Evolutionary conservation across 805 yeast genomes (phyloP).

Genomic region (Candida silvatica): DNA sequence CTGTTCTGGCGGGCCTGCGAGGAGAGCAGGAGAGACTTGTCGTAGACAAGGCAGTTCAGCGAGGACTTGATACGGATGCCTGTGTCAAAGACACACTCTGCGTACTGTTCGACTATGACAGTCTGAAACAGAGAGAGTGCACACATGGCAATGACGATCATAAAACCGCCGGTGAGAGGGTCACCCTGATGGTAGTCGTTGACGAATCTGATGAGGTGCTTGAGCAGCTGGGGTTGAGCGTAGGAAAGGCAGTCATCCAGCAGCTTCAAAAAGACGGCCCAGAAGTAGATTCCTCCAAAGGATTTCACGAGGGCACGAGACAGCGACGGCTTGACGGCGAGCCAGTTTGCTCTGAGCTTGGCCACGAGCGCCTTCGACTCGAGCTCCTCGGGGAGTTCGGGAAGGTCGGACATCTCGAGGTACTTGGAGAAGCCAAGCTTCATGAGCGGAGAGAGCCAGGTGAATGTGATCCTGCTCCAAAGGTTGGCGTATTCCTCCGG

Average conservation of each 20-base stretch:
- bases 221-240: slow-evolving; percentile 78
- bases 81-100: slow-evolving; percentile 61
- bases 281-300: slow-evolving; percentile 62
- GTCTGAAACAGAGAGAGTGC: slow-evolving; percentile 68
- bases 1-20: slow-evolving; percentile 63
- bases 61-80: slow-evolving; percentile 74
- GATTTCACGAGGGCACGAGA: slow-evolving; percentile 47
- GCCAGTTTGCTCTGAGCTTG: slow-evolving; percentile 54
- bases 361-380: slow-evolving; percentile 44
- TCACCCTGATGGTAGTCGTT: slow-evolving; percentile 36
- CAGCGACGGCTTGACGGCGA: slow-evolving; percentile 23
- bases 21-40: slow-evolving; percentile 60
- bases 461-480: slow-evolving; percentile 43
- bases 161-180: slow-evolving; percentile 67
- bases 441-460: slow-evolving; percentile 57
- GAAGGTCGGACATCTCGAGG: slow-evolving; percentile 54
- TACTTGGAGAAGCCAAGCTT: slow-evolving; percentile 38
- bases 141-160: slow-evolving; percentile 73
- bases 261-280: slow-evolving; percentile 67
- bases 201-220: slow-evolving; percentile 54
- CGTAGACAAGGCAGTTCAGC: slow-evolving; percentile 56
- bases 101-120: slow-evolving; percentile 68
- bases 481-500: slow-evolving; percentile 41
- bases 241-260: slow-evolving; percentile 75
- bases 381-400: slow-evolving; percentile 63